Base-by-base conservation (phyloP, 257 asterid genomes). In the Lantana camara region DNA sequence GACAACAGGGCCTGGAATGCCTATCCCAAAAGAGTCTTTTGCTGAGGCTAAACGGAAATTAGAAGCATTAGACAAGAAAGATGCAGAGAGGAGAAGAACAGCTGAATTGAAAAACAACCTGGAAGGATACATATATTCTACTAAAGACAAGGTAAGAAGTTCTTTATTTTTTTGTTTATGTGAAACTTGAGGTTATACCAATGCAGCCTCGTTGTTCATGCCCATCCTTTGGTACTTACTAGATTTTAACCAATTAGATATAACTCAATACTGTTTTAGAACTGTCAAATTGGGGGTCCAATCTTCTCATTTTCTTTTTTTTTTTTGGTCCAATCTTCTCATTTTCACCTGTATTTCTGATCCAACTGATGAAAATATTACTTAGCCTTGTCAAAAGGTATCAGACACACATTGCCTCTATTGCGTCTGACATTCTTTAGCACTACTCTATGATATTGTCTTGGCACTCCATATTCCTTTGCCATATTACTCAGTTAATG, bases 51-150 rank as follows among this genome's bases (percentile, higher is more conserved):
- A 80, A 73, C 75, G 32, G 27, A 90, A 88, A 78, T 61, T 94
- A 63, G 96, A 85, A 72, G 83, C 71, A 50, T 69, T 94, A 76
- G 99, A 94, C 84, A 86, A 86, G 71, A 90, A 88, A 80, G 99
- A 94, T 66, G 96, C 90, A 16, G 97, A 90, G 55, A 86, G 99
- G 85, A 94, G 85, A 76, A 90, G 80, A 71, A 90, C 99, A 3
- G 97, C 99, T 46, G 99, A 94, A 71, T 63, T 94, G 85, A 94
- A 94, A 87, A 94, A 94, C 73, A 84, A 74, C 81, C 82, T 94
- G 77, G 99, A 94, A 78, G 91, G 90, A 54, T 94, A 90, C 88
- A 90, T 94, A 45, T 94, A 94, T 83, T 83, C 93, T 62, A 90
- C 96, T 15, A 90, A 85, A 78, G 99, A 94, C 75, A 90, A 94